phyloP scores from a whole-genome alignment of 2,329 filamentous ascomycete species.

The Ciborinia camelliae region DNA sequence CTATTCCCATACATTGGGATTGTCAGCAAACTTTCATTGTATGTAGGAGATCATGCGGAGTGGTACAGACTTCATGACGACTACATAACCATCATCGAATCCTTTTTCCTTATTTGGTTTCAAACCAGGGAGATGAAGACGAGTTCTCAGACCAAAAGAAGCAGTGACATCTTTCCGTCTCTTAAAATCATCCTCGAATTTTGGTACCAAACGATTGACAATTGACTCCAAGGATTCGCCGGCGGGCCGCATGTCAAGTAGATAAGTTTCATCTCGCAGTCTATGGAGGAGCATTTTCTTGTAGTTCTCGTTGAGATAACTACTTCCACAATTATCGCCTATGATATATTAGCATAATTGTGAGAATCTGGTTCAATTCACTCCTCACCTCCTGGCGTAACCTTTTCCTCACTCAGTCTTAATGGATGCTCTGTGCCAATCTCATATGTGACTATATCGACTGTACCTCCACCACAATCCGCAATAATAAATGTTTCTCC shows the following conservation, averaged over 20 bases:
- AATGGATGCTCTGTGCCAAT: slow-evolving; percentile 28
- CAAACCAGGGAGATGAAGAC: neutral
- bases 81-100: slow-evolving; percentile 1
- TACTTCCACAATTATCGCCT: slow-evolving; percentile 23
- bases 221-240: slow-evolving; percentile 14
- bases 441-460: slow-evolving; percentile 31
- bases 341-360: neutral
- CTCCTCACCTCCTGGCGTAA: slow-evolving; percentile 21
- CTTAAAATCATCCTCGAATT: slow-evolving; percentile 12
- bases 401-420: slow-evolving; percentile 27
- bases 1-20: neutral
- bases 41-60: neutral
- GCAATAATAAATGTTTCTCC: slow-evolving; percentile 30
- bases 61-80: neutral
- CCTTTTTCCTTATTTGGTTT: neutral
- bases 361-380: neutral
- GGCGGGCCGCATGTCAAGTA: neutral
- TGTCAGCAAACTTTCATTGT: neutral
- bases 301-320: slow-evolving; percentile 24
- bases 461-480: slow-evolving; percentile 34
- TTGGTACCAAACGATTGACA: slow-evolving; percentile 2
- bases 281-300: neutral
- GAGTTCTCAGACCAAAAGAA: neutral
- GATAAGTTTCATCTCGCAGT: slow-evolving; percentile 12
- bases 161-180: neutral